Base-by-base conservation (phyloP, 768 basidiomycete genomes). In the Lepiota venenata region DNA sequence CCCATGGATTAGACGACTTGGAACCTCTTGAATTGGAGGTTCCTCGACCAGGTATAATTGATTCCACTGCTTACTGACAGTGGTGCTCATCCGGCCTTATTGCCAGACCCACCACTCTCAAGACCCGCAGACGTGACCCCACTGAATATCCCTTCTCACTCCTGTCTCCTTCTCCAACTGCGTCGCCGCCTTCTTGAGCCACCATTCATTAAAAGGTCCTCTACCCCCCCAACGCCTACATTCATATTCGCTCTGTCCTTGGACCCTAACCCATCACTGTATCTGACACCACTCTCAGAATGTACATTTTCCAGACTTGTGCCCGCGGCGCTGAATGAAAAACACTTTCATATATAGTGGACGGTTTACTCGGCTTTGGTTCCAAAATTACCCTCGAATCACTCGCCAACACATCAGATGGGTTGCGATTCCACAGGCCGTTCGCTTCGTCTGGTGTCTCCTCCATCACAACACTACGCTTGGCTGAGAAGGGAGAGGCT, bases 341-440 rank as follows among this genome's bases (percentile, higher is more conserved):
- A 9, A 54, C 47, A n/a, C 39, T 39, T 4, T 54, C 45, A 29
- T 36, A 54, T 18, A 47, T 32, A 10, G 21, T 15, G 7, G 52
- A 21, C 5, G 52, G 52, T 54, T 54, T 54, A 18, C 27, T 54
- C 12, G 52, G 52, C 9, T 41, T 54, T 14, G 52, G 52, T 22
- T 54, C 52, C 38, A 54, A 14, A 12, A 54, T 47, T 14, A 39
- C 18, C 14, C 52, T 38, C 16, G 52, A 47, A 20, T 54, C 46
- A 36, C 22, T 16, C 2, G 52, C 37, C 7, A 54, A 39, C 14
- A 47, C 32, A 14, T 47, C 40, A 4, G 52, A 54, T 2, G 52
- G 46, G 18, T 45, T 47, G n/a, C 52, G 52, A 22, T 47, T 40
- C 18, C 22, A 32, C 15, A n/a, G 38, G 5, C 16, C 45, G 11